Conservation (phyloP, 2,329 filamentous ascomycete species). For the Byssoonygena ceratinophila region DNA sequence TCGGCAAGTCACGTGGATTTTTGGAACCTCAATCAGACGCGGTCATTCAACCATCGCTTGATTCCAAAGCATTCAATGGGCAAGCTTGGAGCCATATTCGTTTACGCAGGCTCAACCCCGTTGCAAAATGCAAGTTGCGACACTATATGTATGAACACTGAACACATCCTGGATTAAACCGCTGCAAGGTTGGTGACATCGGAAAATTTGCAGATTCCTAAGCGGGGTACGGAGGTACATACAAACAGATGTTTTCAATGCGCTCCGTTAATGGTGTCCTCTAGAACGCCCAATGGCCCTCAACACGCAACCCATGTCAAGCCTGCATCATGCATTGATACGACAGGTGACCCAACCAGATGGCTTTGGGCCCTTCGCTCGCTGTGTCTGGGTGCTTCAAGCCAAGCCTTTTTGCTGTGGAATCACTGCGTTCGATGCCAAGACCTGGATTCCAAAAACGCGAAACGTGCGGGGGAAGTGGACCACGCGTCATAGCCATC, state of each 20-base stretch:
- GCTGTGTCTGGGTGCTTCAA: neutral
- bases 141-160: neutral
- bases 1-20: neutral
- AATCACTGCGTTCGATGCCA: conserved; percentile 1
- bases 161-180: neutral
- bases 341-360: neutral
- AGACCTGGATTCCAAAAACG: neutral
- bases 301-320: neutral
- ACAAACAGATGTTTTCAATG: neutral
- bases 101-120: too few species aligned
- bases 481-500: neutral
- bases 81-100: neutral
- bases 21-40: neutral
- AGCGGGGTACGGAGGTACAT: neutral
- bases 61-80: neutral
- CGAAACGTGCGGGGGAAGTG: neutral
- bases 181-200: neutral
- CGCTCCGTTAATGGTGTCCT: neutral
- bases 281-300: neutral
- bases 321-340: neutral
- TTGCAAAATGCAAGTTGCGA: neutral
- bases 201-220: neutral
- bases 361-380: neutral
- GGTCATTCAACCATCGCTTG: too few species aligned
- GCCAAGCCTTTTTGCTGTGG: neutral